These are phyloP conservation scores for Colletotrichum neosansevieriae DNA, from an alignment of 2,329 filamentous ascomycete genomes.

Conservation along the genomic window DNA sequence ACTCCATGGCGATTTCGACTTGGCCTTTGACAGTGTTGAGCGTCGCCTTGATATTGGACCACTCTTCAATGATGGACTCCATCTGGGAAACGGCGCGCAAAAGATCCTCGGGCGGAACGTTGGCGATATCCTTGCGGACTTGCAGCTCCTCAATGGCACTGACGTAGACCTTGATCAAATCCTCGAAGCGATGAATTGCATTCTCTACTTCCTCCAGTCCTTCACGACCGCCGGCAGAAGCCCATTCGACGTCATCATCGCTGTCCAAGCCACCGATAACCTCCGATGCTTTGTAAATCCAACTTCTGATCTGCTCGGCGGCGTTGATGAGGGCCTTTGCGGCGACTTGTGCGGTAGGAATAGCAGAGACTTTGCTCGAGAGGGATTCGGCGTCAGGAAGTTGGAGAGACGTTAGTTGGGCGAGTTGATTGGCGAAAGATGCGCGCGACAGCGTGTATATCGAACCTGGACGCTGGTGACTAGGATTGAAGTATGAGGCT, in stretches of 20 bases:
- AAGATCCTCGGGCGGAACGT: constrained; percentile 78
- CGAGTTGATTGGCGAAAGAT: constrained; percentile 93
- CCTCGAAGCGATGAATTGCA: constrained; percentile 86
- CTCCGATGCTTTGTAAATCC: constrained; percentile 93
- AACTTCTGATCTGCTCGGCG: constrained; percentile 91
- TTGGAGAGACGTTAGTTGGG: constrained; percentile 89
- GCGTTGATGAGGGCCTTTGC: constrained; percentile 86
- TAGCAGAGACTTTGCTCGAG: constrained; percentile 84
- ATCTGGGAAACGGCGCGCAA: constrained; percentile 85
- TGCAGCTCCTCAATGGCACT: constrained; percentile 94
- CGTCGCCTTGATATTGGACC: constrained; percentile 83
- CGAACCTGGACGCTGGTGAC: constrained; percentile 79
- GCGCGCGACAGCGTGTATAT: constrained; percentile 94
- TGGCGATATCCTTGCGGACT: constrained; percentile 78
- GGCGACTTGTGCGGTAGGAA: constrained; percentile 87
- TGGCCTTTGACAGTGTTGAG: constrained; percentile 86
- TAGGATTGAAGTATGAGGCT: constrained; percentile 75
- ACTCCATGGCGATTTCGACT: constrained; percentile 98
- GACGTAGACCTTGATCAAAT: constrained; percentile 92
- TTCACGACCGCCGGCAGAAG: constrained; percentile 85
- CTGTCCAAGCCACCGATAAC: constrained; percentile 91
- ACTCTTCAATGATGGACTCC: constrained; percentile 86
- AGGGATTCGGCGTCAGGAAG: constrained; percentile 88
- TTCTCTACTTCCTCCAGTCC: constrained; percentile 79
- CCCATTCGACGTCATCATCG: constrained; percentile 98